Conservation (phyloP, 1,284 basidiomycete genomes). For the Ceratobasidium sp. region DNA sequence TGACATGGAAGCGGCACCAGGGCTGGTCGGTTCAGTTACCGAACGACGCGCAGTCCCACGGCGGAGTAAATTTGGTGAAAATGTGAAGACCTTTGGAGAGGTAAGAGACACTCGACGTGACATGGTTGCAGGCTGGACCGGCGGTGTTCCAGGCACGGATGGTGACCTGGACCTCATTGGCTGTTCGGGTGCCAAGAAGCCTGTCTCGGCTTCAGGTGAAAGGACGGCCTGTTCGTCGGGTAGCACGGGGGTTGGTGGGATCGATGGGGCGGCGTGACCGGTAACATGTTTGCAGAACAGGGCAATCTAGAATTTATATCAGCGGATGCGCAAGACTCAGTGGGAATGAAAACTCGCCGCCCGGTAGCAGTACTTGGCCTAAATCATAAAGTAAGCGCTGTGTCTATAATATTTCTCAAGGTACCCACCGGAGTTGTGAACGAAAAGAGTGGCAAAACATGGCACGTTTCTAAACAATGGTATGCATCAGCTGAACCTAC, state of each 20-base stretch:
- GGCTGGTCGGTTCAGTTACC: not conserved
- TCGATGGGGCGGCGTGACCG: slow-evolving; percentile 38
- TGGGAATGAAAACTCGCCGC: slow-evolving; percentile 41
- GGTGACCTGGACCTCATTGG: not conserved
- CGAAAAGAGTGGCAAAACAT: slow-evolving; percentile 54
- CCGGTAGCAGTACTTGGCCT: slow-evolving; percentile 67
- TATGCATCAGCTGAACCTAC: not conserved
- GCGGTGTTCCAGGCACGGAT: not conserved
- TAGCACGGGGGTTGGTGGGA: slow-evolving; percentile 36
- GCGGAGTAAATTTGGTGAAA: slow-evolving; percentile 14
- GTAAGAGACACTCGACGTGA: slow-evolving; percentile 17
- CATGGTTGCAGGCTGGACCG: not conserved
- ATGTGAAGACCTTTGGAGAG: slow-evolving; percentile 8
- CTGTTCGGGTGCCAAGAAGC: not conserved
- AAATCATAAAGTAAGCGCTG: not conserved
- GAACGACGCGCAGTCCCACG: slow-evolving; percentile 8
- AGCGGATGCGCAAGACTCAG: not conserved
- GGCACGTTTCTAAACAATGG: slow-evolving; percentile 47
- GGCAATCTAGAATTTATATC: slow-evolving; percentile 47
- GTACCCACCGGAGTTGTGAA: slow-evolving; percentile 45
- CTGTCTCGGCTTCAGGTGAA: slow-evolving; percentile 13
- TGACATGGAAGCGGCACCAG: not conserved
- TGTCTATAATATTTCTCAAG: not conserved
- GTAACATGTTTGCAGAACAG: slow-evolving; percentile 53
- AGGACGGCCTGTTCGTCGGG: not conserved